Evolutionary conservation across 164 flowering plant species (phyloP).

Genomic region (Buxus sempervirens): DNA sequence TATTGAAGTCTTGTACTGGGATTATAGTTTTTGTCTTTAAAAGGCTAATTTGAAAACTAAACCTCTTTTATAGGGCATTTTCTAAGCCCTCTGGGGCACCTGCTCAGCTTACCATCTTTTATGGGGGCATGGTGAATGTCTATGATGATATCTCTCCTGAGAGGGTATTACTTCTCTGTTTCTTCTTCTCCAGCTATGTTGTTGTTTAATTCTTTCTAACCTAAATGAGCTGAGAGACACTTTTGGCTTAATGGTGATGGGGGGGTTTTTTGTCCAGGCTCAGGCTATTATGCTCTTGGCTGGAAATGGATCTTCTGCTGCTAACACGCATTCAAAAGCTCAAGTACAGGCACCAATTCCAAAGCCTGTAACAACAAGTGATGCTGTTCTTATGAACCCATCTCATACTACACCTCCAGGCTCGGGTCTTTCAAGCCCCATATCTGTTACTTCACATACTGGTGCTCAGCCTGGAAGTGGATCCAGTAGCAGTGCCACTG

Average conservation of each 20-base stretch:
- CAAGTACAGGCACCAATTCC: constrained; percentile 38
- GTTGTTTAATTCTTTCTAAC: background rate
- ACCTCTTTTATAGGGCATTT: constrained; percentile 34
- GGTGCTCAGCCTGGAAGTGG: constrained; percentile 51
- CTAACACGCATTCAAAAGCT: constrained; percentile 25
- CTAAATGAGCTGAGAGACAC: background rate
- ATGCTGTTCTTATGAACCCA: constrained; percentile 40
- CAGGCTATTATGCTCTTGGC: constrained; percentile 88
- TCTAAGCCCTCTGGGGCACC: constrained; percentile 38
- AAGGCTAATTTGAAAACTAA: constrained; percentile 2
- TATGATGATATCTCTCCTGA: constrained; percentile 75
- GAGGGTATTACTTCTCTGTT: constrained; percentile 63
- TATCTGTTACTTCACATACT: constrained; percentile 58
- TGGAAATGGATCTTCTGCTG: constrained; percentile 52
- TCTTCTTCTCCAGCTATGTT: constrained; percentile 8
- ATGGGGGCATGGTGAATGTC: constrained; percentile 71
- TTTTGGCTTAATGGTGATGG: background rate
- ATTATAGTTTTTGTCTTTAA: background rate
- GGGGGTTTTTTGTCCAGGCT: constrained; percentile 42
- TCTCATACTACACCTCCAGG: constrained; percentile 30
- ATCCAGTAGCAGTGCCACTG: constrained; percentile 44
- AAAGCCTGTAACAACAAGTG: constrained; percentile 30
- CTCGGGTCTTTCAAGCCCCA: constrained; percentile 61
- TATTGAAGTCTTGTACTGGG: too few relatives aligned
- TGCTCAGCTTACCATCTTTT: constrained; percentile 77